A percentile compares a stretch with the other conserved stretches of the same genome.
These are phyloP conservation scores for Glebionis coronaria DNA, from an alignment of 129 eudicot species.

Conservation along the genomic window DNA sequence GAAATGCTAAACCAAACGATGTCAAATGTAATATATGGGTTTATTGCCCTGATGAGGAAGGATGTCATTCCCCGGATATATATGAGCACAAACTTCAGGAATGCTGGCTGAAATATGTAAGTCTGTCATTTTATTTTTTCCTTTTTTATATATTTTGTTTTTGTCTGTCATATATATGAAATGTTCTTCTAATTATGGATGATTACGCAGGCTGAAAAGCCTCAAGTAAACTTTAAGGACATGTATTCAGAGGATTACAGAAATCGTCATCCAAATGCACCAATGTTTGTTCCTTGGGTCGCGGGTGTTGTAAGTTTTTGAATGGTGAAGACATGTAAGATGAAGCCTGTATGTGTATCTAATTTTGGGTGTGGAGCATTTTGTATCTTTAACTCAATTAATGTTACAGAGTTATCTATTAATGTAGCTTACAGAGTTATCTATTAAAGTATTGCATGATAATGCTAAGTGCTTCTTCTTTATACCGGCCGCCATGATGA, in stretches of 20 bases:
- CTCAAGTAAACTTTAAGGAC: constrained; percentile 66
- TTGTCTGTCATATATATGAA: background rate
- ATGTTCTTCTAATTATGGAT: background rate
- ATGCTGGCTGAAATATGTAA: constrained; percentile 95
- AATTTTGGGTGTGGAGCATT: constrained; percentile 51
- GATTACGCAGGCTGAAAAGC: constrained; percentile 63
- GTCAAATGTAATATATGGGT: constrained; percentile 84
- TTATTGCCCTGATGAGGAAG: constrained; percentile 70
- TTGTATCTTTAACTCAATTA: background rate
- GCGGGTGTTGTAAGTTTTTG: constrained; percentile 57
- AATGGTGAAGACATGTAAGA: constrained; percentile 30
- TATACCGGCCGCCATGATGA: too few species aligned
- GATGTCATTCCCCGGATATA: constrained; percentile 85
- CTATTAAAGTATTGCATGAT: too few species aligned
- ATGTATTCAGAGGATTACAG: constrained; percentile 75
- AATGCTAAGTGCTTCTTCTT: too few species aligned
- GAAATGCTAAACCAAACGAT: constrained; percentile 58
- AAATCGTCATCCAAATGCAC: constrained; percentile 70
- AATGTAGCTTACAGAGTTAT: too few species aligned
- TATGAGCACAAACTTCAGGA: constrained; percentile 71
- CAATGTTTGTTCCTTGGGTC: constrained; percentile 85
- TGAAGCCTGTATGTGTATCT: background rate
- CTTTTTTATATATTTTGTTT: too few species aligned
- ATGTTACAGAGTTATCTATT: background rate
- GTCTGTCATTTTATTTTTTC: constrained; percentile 3